These are phyloP conservation scores for Fusarium sp. DNA, from an alignment of 2,329 filamentous ascomycete genomes.

Conservation along the genomic window DNA sequence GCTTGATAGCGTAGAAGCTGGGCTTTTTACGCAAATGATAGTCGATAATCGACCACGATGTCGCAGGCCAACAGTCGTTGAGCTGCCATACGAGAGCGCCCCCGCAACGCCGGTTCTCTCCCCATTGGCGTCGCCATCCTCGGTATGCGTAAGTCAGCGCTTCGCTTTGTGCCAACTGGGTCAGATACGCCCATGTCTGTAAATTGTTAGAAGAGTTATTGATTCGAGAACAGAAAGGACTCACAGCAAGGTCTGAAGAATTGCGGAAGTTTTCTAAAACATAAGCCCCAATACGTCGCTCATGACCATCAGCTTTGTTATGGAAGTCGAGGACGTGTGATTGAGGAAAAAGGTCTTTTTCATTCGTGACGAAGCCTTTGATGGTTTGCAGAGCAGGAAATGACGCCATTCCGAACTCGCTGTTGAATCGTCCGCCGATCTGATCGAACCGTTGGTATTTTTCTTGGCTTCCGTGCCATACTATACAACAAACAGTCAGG, in stretches of 20 bases:
- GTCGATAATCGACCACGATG: slow-evolving; percentile 3
- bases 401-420: slow-evolving; percentile 79
- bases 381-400: slow-evolving; percentile 78
- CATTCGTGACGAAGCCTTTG: slow-evolving; percentile 69
- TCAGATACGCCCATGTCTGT: slow-evolving; percentile 80
- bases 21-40: not conserved
- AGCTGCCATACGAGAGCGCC: slow-evolving; percentile 77
- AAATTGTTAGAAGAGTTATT: not conserved
- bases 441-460: slow-evolving; percentile 81
- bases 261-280: slow-evolving; percentile 78
- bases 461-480: slow-evolving; percentile 80
- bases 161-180: slow-evolving; percentile 67
- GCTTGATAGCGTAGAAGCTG: not conserved
- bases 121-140: slow-evolving; percentile 73
- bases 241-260: slow-evolving; percentile 53
- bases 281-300: slow-evolving; percentile 79
- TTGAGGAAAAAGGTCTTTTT: slow-evolving; percentile 70
- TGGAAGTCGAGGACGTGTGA: slow-evolving; percentile 83
- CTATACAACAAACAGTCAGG: slow-evolving; percentile 31
- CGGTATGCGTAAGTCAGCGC: slow-evolving; percentile 65
- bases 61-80: slow-evolving; percentile 66
- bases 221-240: not conserved
- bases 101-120: slow-evolving; percentile 62
- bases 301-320: slow-evolving; percentile 85
- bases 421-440: slow-evolving; percentile 80